phyloP scores from a whole-genome alignment of 768 basidiomycete species.

The Phylloporus rhodoxanthus region DNA sequence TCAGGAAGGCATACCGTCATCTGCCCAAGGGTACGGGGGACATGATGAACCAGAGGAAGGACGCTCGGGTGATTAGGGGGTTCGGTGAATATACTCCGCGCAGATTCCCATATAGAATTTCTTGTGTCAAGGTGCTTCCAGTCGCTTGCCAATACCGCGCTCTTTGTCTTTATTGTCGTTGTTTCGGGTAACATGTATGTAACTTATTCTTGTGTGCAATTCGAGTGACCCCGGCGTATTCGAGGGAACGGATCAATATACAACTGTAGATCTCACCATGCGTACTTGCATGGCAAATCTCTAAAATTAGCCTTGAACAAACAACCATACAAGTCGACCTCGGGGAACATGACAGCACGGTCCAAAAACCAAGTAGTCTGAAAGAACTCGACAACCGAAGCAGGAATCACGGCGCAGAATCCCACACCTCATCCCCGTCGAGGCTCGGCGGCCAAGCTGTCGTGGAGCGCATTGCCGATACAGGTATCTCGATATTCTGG shows the following conservation, averaged over 20 bases:
- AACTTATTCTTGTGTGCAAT: slow-evolving; percentile 15
- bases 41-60: slow-evolving; percentile 31
- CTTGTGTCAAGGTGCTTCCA: slow-evolving; percentile 28
- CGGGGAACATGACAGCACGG: slow-evolving; percentile 11
- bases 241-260: slow-evolving; percentile 22
- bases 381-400: slow-evolving; percentile 13
- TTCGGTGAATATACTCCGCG: slow-evolving; percentile 17
- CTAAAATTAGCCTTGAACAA: slow-evolving; percentile 18
- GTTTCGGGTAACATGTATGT: slow-evolving; percentile 16
- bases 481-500: slow-evolving; percentile 20
- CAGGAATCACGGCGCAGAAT: slow-evolving; percentile 9
- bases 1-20: slow-evolving; percentile 34
- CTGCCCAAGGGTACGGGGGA: slow-evolving; percentile 22
- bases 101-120: slow-evolving; percentile 29
- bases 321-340: slow-evolving; percentile 23
- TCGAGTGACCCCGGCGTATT: slow-evolving; percentile 6
- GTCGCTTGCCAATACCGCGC: slow-evolving; percentile 11
- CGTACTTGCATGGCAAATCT: slow-evolving; percentile 10
- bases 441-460: slow-evolving; percentile 23
- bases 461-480: slow-evolving; percentile 46
- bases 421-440: slow-evolving; percentile 22
- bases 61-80: slow-evolving; percentile 30
- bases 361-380: slow-evolving; percentile 14
- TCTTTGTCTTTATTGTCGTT: slow-evolving; percentile 14
- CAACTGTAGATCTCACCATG: slow-evolving; percentile 26